Base-by-base conservation (phyloP, 768 basidiomycete species). In the Rhodotorula toruloides region DNA sequence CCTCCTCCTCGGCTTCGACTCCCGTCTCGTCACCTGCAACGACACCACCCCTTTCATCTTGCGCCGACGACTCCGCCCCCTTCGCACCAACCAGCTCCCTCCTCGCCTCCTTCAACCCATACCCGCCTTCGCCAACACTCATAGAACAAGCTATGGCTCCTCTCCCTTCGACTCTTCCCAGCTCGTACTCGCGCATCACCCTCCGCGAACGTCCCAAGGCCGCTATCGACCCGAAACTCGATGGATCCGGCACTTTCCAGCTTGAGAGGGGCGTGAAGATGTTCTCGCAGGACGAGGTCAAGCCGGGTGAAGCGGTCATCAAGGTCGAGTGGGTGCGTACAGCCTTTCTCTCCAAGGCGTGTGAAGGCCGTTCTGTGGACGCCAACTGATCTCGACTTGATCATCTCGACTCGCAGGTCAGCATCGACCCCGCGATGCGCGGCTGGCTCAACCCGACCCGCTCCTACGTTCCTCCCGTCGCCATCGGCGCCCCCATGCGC, bases 351-450 rank as follows among this genome's bases (percentile, higher is more conserved):
- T n/a, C n/a, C n/a, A n/a, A n/a, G n/a, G n/a, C n/a, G n/a, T n/a
- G n/a, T n/a, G n/a, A n/a, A n/a, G n/a, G n/a, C n/a, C n/a, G n/a
- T n/a, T n/a, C n/a, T n/a, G n/a, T n/a, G n/a, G n/a, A n/a, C n/a
- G n/a, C n/a, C n/a, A n/a, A n/a, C n/a, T n/a, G n/a, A n/a, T n/a
- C n/a, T n/a, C n/a, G n/a, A n/a, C n/a, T n/a, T n/a, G n/a, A n/a
- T n/a, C n/a, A n/a, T n/a, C n/a, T n/a, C n/a, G n/a, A n/a, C n/a
- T n/a, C n/a, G n/a, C n/a, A n/a, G n/a, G 74, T 91, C 39, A 86
- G 85, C 40, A 76, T 96, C 70, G 92, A 96, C 74, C 91, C 92
- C 27, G 89, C 90, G 0, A 90, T 91, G 89, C 83, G 91, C 14
- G 76, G 75, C 14, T 96, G 88, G 82, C 74, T 98, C 56, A 84